Conservation (phyloP, 495 filamentous ascomycete genomes). For the Acidiella bohemica region DNA sequence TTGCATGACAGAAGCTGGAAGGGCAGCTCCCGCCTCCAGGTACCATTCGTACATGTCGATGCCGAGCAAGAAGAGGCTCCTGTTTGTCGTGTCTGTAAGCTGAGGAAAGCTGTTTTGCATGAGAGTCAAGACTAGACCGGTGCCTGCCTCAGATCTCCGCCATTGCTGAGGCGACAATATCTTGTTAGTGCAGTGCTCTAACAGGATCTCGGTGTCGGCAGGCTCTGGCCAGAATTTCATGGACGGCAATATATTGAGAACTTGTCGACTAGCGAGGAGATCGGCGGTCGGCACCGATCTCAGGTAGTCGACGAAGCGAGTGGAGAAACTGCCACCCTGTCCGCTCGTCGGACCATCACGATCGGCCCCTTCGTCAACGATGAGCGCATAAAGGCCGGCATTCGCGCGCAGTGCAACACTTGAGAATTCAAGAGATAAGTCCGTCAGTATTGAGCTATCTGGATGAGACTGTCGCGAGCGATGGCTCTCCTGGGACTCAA, state of each 20-base stretch:
- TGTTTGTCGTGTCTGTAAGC: slow-evolving; percentile 45
- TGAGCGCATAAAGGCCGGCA: slow-evolving; percentile 2
- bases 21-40: slow-evolving; percentile 47
- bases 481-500: slow-evolving; percentile 44
- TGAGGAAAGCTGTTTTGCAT: slow-evolving; percentile 49
- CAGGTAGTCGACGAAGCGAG: slow-evolving; percentile 34
- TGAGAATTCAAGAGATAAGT: slow-evolving; percentile 1
- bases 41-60: slow-evolving; percentile 73
- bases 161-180: slow-evolving; percentile 51
- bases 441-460: no score
- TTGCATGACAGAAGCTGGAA: slow-evolving; percentile 55
- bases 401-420: slow-evolving; percentile 4
- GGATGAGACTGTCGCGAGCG: no score
- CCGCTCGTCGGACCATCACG: not conserved
- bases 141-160: slow-evolving; percentile 63
- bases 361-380: not conserved
- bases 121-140: slow-evolving; percentile 54
- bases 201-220: slow-evolving; percentile 32
- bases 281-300: slow-evolving; percentile 44
- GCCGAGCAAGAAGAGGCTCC: slow-evolving; percentile 46
- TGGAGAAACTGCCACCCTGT: not conserved
- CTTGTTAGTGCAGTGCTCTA: slow-evolving; percentile 40
- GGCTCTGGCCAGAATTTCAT: slow-evolving; percentile 33
- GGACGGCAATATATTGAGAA: slow-evolving; percentile 35
- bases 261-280: slow-evolving; percentile 43